Evolutionary conservation across 768 basidiomycete genomes (phyloP).

Genomic region (Leccinellum rugosiceps): DNA sequence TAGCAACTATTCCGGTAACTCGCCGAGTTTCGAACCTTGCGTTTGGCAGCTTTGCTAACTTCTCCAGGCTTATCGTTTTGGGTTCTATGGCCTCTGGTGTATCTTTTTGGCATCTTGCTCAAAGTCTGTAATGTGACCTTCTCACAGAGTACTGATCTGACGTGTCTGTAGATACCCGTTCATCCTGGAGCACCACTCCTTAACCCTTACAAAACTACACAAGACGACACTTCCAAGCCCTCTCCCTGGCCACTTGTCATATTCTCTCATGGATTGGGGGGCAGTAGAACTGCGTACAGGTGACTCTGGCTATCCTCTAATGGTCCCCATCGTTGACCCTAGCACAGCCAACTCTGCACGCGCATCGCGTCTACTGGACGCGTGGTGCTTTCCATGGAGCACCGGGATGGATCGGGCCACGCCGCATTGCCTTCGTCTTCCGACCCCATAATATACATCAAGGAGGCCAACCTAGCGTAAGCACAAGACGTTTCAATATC

Average conservation of each 20-base stretch:
- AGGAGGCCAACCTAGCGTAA: slow-evolving; percentile 55
- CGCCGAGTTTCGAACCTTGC: neutral
- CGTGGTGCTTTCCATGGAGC: slow-evolving; percentile 80
- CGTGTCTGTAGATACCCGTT: slow-evolving; percentile 48
- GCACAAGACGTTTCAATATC: slow-evolving; percentile 13
- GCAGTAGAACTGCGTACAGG: slow-evolving; percentile 71
- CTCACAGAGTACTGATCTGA: neutral
- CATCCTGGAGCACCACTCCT: slow-evolving; percentile 54
- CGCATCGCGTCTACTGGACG: slow-evolving; percentile 74
- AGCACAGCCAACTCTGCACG: slow-evolving; percentile 61
- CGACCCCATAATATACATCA: slow-evolving; percentile 47
- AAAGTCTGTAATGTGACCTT: slow-evolving; percentile 35
- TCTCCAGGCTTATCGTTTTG: slow-evolving; percentile 25
- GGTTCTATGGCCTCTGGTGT: slow-evolving; percentile 44
- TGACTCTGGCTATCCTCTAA: slow-evolving; percentile 14
- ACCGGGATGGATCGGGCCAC: slow-evolving; percentile 76
- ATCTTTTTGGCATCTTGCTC: slow-evolving; percentile 47
- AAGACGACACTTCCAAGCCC: slow-evolving; percentile 5
- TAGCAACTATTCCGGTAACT: slow-evolving; percentile 45
- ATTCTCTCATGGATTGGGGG: slow-evolving; percentile 83
- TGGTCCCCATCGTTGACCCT: neutral
- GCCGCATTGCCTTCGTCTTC: slow-evolving; percentile 38
- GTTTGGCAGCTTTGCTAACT: neutral
- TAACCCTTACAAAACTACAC: slow-evolving; percentile 13
- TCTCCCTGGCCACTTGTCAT: slow-evolving; percentile 73